Base-by-base conservation (phyloP, 106 monocot species). In the Phalaenopsis aphrodite region DNA sequence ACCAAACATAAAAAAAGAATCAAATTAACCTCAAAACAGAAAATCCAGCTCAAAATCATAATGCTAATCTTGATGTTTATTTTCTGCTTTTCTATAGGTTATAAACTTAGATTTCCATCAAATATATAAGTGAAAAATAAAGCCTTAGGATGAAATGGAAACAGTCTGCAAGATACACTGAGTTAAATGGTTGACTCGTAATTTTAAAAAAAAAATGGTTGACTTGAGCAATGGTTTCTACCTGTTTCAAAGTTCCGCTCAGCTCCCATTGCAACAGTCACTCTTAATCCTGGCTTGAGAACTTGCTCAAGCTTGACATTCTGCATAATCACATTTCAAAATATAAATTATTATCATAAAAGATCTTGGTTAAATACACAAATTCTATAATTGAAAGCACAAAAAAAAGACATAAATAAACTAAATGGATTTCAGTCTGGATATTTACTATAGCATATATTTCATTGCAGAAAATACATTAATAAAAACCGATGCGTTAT, bases 221-320 rank as follows among this genome's bases (percentile, higher is more conserved):
- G 14, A 49, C 10, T 11, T 49, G 24, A 48, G 7, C 47, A 30
- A 10, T 23, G 16, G 48, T 42, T 76, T 39, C 84, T 75, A 96
- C 96, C 93, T 85, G 90, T 77, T 80, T 86, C 88, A 78, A 80
- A 12, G 73, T 74, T 81, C 66, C 94, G 94, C 77, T 85, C 82
- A 16, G 76, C 75, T 55, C 97, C 97, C 97, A 97, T 97, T n/a
- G 87, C 90, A 46, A 94, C 90, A 55, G 92, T 97, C 36, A 97
- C 94, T 52, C 97, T 82, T 71, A 85, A 64, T 76, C 94, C 94
- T 56, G 90, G 87, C 89, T 92, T 86, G 83, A 94, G 86, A 55
- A 81, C 82, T 94, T 97, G 85, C 42, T 97, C 89, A 8, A 97
- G 87, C 74, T 85, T 48, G 67, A 92, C 86, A 88, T 90, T 92